phyloP scores from a whole-genome alignment of 1,139 yeast genomes.

The Nadsonia starkeyi-henricii region DNA sequence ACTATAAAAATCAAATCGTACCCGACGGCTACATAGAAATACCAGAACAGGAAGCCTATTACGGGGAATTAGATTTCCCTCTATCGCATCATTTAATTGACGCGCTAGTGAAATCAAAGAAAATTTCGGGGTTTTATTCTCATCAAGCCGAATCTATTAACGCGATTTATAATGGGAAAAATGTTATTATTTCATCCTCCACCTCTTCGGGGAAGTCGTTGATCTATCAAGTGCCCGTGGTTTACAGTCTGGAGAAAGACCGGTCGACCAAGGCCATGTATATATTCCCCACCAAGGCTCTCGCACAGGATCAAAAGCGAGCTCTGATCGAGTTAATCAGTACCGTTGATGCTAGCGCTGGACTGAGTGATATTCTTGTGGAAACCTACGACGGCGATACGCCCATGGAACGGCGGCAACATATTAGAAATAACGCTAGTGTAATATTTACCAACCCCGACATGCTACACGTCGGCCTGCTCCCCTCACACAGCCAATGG shows the following conservation, averaged over 20 bases:
- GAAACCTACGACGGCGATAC: conserved; percentile 95
- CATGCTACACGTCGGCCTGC: conserved; percentile 69
- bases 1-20: conserved; percentile 50
- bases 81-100: conserved; percentile 34
- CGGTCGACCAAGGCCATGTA: conserved; percentile 64
- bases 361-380: conserved; percentile 29
- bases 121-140: conserved; percentile 42
- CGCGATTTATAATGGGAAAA: conserved; percentile 36
- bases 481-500: conserved; percentile 54
- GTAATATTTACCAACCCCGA: conserved; percentile 92
- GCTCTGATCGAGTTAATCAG: conserved; percentile 49
- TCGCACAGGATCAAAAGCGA: conserved; percentile 90
- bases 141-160: conserved; percentile 76
- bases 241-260: conserved; percentile 34
- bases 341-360: conserved; percentile 13
- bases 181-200: conserved; percentile 79
- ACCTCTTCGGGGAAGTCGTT: conserved; percentile 93
- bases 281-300: conserved; percentile 90
- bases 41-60: conserved; percentile 33
- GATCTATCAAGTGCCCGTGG: conserved; percentile 77
- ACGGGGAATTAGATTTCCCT: conserved; percentile 28
- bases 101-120: conserved; percentile 34
- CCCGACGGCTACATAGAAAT: conserved; percentile 29
- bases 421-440: conserved; percentile 48
- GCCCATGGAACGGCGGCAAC: conserved; percentile 36